Base-by-base conservation (phyloP, 495 filamentous ascomycete species). In the Podospora australis region DNA sequence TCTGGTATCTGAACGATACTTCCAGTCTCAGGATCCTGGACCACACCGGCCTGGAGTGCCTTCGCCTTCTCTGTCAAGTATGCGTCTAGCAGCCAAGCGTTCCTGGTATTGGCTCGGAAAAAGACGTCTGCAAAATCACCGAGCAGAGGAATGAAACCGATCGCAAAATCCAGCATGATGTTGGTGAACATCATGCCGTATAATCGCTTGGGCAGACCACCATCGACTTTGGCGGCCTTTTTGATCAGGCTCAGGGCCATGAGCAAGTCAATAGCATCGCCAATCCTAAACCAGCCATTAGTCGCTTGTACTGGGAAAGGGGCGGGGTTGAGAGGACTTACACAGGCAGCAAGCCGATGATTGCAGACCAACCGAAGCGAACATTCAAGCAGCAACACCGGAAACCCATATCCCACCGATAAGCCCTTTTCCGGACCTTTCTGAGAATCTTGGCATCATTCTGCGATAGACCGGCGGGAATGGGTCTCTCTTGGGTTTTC, bases 141-240 rank as follows among this genome's bases (percentile, higher is more conserved):
- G 5, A 95, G 44, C 53, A 96, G 78, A 1, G 92, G 92, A 16
- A 95, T 70, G 6, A 98, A 69, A 11, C 92, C 92, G 34, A 96
- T 73, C 44, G 79, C 56, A 52, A 94, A 87, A 64, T 96, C 92
- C 22, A 90, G 42, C 2, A 80, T 39, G 36, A 96, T 75, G 64
- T 94, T 87, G 48, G 86, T 63, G 44, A 86, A 47, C 91, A 97
- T 96, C 56, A 70, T 68, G n/a, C 60, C 62, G 32, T 65, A 69
- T 26, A 90, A 58, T 1, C 50, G 47, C 14, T 57, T 38, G 4
- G 81, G 83, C 22, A 95, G 79, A 6, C 81, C 81, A 46, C 86
- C 87, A 39, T 91, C 80, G 28, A 95, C 71, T 22, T 78, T 74
- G 16, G 72, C 67, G 59, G 84, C 87, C 2, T 75, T 80, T 34